Conservation (phyloP, 352 stramenopile genomes). For the Pythium utonaiense region DNA sequence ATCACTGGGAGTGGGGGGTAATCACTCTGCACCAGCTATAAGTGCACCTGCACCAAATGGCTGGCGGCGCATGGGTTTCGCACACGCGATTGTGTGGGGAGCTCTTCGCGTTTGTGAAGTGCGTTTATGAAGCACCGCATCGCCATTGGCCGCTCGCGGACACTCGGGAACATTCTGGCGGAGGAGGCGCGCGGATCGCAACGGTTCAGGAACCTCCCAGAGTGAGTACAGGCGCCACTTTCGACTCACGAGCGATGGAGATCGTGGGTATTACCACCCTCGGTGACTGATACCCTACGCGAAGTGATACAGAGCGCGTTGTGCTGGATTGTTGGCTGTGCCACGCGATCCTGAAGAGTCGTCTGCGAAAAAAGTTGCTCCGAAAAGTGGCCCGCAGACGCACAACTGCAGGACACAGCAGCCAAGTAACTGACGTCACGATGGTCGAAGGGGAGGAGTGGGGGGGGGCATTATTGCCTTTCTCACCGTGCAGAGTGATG, state of each 20-base stretch:
- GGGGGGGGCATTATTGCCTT: background rate
- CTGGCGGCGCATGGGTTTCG: background rate
- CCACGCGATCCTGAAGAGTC: conserved; percentile 1
- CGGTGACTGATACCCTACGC: background rate
- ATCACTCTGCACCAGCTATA: background rate
- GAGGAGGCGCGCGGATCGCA: background rate
- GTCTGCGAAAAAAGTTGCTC: conserved; percentile 3
- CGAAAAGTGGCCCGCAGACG: background rate
- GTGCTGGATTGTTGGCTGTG: background rate
- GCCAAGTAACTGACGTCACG: background rate
- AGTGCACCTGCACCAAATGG: background rate
- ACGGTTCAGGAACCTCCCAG: conserved; percentile 1
- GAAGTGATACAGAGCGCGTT: background rate
- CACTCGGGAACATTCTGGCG: background rate
- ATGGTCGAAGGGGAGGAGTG: background rate
- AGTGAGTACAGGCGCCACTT: background rate
- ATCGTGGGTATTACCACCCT: background rate
- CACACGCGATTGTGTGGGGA: background rate
- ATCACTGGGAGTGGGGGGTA: background rate
- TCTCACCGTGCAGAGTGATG: background rate
- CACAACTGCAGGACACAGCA: too few relatives aligned
- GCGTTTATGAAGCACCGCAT: background rate
- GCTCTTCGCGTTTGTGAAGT: conserved; percentile 1
- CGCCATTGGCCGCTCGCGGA: background rate
- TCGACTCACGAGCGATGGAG: too few relatives aligned